Conservation (phyloP, 805 yeast species). For the Jamesozyma piceae region DNA sequence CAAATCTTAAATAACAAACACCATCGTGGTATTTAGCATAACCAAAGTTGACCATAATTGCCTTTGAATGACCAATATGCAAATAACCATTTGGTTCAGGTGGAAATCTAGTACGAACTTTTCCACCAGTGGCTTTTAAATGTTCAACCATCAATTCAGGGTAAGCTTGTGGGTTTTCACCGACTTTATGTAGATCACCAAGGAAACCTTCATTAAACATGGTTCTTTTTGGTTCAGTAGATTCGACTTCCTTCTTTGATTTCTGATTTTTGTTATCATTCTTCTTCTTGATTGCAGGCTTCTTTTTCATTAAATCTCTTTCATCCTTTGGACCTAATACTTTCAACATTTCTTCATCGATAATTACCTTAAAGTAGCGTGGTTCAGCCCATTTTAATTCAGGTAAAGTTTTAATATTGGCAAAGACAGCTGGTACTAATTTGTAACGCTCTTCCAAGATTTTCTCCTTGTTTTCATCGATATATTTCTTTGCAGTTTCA, state of each 20-base stretch:
- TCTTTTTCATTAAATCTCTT: slow-evolving; percentile 75
- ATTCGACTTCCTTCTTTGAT: slow-evolving; percentile 10
- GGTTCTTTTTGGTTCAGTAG: slow-evolving; percentile 37
- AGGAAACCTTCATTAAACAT: slow-evolving; percentile 95
- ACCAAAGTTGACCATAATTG: slow-evolving; percentile 97
- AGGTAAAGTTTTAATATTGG: slow-evolving; percentile 63
- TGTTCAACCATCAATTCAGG: slow-evolving; percentile 81
- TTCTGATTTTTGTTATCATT: slow-evolving; percentile 21
- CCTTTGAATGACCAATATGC: slow-evolving; percentile 97
- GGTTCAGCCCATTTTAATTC: slow-evolving; percentile 90
- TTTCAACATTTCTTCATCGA: slow-evolving; percentile 66
- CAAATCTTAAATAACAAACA: slow-evolving; percentile 83
- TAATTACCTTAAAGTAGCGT: slow-evolving; percentile 71
- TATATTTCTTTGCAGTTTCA: slow-evolving; percentile 46
- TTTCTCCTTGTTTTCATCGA: slow-evolving; percentile 48
- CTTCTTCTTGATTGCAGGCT: slow-evolving; percentile 39
- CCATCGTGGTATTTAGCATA: slow-evolving; percentile 83
- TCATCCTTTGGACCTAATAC: slow-evolving; percentile 93
- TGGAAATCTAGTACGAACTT: slow-evolving; percentile 85
- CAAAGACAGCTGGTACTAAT: slow-evolving; percentile 65
- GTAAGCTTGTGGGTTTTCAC: slow-evolving; percentile 84
- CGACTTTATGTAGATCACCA: slow-evolving; percentile 90
- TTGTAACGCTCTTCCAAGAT: slow-evolving; percentile 71
- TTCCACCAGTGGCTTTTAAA: slow-evolving; percentile 65
- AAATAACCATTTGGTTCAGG: slow-evolving; percentile 99